Conservation (phyloP, 2,329 filamentous ascomycete genomes). For the Penicillium sclerotiorum region DNA sequence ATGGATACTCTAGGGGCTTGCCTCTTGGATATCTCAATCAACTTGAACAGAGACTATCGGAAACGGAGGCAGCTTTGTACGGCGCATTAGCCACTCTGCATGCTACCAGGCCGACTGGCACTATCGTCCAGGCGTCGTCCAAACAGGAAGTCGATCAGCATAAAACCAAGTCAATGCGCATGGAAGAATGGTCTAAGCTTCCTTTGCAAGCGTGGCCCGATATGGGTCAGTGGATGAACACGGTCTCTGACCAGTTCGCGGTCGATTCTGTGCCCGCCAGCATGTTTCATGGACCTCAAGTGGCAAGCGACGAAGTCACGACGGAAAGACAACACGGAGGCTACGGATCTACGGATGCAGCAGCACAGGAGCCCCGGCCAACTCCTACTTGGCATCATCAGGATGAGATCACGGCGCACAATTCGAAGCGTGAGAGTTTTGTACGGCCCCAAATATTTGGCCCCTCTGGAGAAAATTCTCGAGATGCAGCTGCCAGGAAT, state of each 20-base stretch:
- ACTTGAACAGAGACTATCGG: slow-evolving; percentile 24
- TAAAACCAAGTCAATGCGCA: slow-evolving; percentile 21
- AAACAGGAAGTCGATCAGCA: slow-evolving; percentile 11
- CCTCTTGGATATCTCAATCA: slow-evolving; percentile 27
- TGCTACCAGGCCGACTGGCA: slow-evolving; percentile 9
- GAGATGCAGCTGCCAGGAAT: not conserved
- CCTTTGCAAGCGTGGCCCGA: slow-evolving; percentile 21
- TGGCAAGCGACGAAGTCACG: not conserved
- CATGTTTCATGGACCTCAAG: not conserved
- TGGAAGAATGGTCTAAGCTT: slow-evolving; percentile 25
- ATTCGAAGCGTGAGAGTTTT: slow-evolving; percentile 11
- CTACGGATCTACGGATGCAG: not conserved
- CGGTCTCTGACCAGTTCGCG: slow-evolving; percentile 20
- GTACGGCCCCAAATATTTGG: slow-evolving; percentile 3
- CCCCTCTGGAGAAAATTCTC: slow-evolving; percentile 11
- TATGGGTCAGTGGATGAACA: slow-evolving; percentile 21
- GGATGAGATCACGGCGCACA: slow-evolving; percentile 3
- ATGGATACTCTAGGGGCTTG: slow-evolving; percentile 16
- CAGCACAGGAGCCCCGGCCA: not conserved
- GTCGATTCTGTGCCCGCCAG: slow-evolving; percentile 1
- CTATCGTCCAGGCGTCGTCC: slow-evolving; percentile 8
- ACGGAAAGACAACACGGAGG: not conserved
- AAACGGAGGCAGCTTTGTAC: slow-evolving; percentile 27
- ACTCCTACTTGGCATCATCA: not conserved
- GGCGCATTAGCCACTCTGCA: slow-evolving; percentile 21